These are phyloP conservation scores for Globisporangium orthogonon DNA, from an alignment of 352 stramenopile species.

Conservation along the genomic window DNA sequence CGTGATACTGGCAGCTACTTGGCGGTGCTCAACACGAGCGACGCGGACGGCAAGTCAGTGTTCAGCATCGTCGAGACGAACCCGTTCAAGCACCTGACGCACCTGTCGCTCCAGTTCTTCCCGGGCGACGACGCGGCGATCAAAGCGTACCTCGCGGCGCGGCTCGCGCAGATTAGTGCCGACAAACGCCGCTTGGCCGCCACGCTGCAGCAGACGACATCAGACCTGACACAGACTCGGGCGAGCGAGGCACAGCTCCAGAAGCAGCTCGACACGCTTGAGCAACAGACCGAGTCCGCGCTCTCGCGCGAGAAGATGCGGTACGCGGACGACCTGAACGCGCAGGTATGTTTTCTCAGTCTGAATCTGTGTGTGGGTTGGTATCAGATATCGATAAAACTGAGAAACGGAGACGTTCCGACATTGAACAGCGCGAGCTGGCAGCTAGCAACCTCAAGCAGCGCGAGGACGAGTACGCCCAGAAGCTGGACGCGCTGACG, in stretches of 20 bases:
- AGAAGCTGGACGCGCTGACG: conserved; percentile 58
- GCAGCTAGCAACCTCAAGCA: conserved; percentile 40
- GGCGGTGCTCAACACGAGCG: conserved; percentile 71
- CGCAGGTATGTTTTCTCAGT: conserved; percentile 19
- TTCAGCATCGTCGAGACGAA: conserved; percentile 95
- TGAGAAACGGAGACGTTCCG: too few species aligned
- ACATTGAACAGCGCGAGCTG: conserved; percentile 25
- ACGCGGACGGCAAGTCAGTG: conserved; percentile 49
- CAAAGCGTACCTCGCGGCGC: conserved; percentile 88
- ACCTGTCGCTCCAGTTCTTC: conserved; percentile 86
- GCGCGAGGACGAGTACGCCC: conserved; percentile 53
- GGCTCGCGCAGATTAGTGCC: conserved; percentile 76
- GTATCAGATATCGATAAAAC: too few species aligned
- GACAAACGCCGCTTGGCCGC: conserved; percentile 35
- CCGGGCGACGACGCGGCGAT: conserved; percentile 84
- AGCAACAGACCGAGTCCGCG: conserved; percentile 47
- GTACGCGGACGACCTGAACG: conserved; percentile 60
- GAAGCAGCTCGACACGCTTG: conserved; percentile 42
- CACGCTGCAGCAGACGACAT: conserved; percentile 37
- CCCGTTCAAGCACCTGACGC: conserved; percentile 92
- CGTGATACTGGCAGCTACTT: conserved; percentile 43
- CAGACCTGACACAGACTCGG: conserved; percentile 32
- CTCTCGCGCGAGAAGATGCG: conserved; percentile 61
- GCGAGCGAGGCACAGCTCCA: conserved; percentile 37
- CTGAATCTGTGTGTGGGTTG: too few species aligned